Evolutionary conservation across 2,329 filamentous ascomycete species (phyloP), one percentile per base, ranked within the genome.

Genomic region (Byssothecium circinans): DNA sequence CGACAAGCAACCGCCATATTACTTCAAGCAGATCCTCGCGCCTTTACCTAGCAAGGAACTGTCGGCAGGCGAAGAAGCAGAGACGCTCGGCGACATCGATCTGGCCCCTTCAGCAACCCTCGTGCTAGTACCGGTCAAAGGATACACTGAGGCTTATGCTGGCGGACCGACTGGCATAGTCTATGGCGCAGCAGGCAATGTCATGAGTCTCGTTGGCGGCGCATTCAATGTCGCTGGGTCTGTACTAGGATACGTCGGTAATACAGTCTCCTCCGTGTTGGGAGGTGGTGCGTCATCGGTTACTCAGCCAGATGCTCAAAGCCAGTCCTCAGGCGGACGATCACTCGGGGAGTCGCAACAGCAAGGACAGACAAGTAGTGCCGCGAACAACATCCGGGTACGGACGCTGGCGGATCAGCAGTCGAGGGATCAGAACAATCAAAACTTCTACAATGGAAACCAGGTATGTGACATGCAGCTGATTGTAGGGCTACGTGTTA

Each of bases 381-480:
- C 58, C 10, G 22, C 35, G 4, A 64, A 59, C 15, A 64, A 59
- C 15, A 62, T 76, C 11, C 68, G 73, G 42, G 72, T 79, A 14
- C 66, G 75, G 47, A 67, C 64, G 18, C 43, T 79, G 36, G 72
- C 74, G 17, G 76, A 78, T 66, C 74, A 76, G 60, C 55, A 72
- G 33, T 74, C 78, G 17, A 75, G 81, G 51, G 75, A 78, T 32
- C 76, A 77, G 43, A 72, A 81, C 45, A 79, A 85, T 53, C 80
- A 84, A 36, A 86, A 95, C 63, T 81, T 95, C 38, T 96, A 96
- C 66, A 96, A 96, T 63, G 91, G 91, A 1, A 96, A 96, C 64
- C 89, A 89, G 67, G 88, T 91, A 76, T 71, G 82, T 74, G 1
- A 30, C 14, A 25, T 76, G 15, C 19, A n/a, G n/a, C n/a, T n/a